Conservation (phyloP, 768 basidiomycete genomes). For the Collybia sp. region DNA sequence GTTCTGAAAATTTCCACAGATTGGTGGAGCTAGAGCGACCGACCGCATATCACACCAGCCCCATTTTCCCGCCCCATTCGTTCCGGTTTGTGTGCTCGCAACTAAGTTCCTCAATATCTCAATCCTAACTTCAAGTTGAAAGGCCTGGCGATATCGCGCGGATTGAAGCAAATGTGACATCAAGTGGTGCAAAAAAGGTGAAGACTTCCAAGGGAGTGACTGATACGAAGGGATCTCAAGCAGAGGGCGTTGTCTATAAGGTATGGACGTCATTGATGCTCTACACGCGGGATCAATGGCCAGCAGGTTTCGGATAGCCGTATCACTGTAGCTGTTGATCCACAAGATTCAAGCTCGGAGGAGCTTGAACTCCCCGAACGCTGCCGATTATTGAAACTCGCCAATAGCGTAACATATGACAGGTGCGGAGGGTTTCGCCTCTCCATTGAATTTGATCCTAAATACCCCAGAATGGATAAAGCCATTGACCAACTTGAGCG, state of each 20-base stretch:
- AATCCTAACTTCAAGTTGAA: constrained; percentile 3
- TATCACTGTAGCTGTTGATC: constrained; percentile 76
- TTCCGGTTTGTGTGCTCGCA: constrained; percentile 51
- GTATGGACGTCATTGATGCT: constrained; percentile 25
- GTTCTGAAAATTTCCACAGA: constrained; percentile 38
- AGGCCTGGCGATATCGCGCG: constrained; percentile 89
- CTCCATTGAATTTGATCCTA: neutral
- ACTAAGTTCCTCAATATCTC: constrained; percentile 1
- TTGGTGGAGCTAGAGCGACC: constrained; percentile 86
- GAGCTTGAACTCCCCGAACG: constrained; percentile 82
- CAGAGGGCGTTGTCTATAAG: constrained; percentile 87
- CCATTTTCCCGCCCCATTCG: constrained; percentile 79
- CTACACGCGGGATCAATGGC: neutral
- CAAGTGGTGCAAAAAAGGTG: constrained; percentile 33
- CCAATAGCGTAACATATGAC: constrained; percentile 90
- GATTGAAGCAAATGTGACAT: constrained; percentile 66
- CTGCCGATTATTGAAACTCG: constrained; percentile 82
- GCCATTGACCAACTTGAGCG: constrained; percentile 66
- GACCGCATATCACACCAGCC: constrained; percentile 67
- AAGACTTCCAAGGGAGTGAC: constrained; percentile 33
- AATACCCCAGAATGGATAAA: constrained; percentile 71
- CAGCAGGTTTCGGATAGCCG: constrained; percentile 72
- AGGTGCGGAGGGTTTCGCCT: constrained; percentile 35
- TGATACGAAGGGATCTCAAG: constrained; percentile 34
- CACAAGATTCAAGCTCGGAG: constrained; percentile 50